Percentiles rank a stretch among this genome's conserved stretches.
Conservation (phyloP, 1,139 yeast species). For the Magnusiomyces tetraspermus region DNA sequence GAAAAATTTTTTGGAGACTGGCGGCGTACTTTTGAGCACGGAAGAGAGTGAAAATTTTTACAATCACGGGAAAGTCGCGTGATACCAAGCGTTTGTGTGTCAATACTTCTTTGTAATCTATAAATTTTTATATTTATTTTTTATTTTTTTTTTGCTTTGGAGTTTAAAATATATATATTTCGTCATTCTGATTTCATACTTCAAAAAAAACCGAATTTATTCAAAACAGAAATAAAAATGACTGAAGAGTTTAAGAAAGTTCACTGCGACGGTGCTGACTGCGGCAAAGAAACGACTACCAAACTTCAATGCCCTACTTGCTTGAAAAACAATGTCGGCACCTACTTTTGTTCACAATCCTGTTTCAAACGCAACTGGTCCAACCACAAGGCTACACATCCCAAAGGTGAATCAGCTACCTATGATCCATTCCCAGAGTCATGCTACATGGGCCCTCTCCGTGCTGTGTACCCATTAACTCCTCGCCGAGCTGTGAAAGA, state of each 20-base stretch:
- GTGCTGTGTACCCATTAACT: constrained; percentile 75
- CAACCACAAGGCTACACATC: constrained; percentile 44
- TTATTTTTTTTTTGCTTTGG: no score
- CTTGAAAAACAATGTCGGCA: constrained; percentile 54
- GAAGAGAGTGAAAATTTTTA: not conserved
- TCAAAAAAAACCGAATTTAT: no score
- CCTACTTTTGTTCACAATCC: constrained; percentile 69
- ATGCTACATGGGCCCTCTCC: constrained; percentile 60
- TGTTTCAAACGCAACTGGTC: constrained; percentile 78
- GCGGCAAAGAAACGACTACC: constrained; percentile 74
- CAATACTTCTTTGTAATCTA: no score
- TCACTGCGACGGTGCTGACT: constrained; percentile 62
- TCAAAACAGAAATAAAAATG: not conserved
- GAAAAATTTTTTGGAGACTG: not conserved
- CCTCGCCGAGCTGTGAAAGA: constrained; percentile 65
- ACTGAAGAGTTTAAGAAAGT: constrained; percentile 7
- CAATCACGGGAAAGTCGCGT: no score
- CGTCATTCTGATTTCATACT: no score
- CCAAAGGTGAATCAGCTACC: constrained; percentile 34
- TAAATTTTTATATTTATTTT: no score
- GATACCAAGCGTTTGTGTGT: no score
- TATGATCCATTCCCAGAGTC: constrained; percentile 84
- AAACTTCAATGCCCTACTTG: constrained; percentile 86
- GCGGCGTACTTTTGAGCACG: not conserved
- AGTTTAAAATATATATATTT: no score